Percentiles rank a stretch among this genome's conserved stretches.
These are phyloP conservation scores for Arthrinium puccinioides DNA, from an alignment of 2,329 filamentous ascomycete genomes.

Conservation along the genomic window DNA sequence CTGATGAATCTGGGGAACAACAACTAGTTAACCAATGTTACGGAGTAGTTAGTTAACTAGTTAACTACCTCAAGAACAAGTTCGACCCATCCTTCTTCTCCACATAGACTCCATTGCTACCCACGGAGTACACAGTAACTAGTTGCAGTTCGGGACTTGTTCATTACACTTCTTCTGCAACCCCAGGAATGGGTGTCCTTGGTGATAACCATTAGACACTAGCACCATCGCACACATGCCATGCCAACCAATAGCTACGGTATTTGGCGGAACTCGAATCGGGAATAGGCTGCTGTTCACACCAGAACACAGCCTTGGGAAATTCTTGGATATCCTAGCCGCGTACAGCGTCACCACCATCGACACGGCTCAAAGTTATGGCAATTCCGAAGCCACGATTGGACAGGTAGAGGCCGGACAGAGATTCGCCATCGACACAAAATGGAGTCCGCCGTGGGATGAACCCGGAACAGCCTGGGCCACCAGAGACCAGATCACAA, in stretches of 20 bases:
- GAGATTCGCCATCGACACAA: conserved; percentile 17
- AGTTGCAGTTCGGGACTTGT: too few relatives aligned
- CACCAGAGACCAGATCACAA: conserved; percentile 9
- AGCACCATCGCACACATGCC: too few relatives aligned
- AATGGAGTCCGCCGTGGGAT: conserved; percentile 7
- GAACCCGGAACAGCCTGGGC: conserved; percentile 2
- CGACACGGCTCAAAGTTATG: conserved; percentile 15
- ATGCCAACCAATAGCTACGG: neutral
- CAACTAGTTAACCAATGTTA: too few relatives aligned
- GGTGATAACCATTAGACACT: too few relatives aligned
- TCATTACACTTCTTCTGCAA: too few relatives aligned
- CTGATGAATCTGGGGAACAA: too few relatives aligned
- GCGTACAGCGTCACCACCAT: conserved; percentile 9
- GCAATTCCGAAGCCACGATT: conserved; percentile 12
- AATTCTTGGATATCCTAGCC: neutral
- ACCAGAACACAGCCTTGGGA: neutral
- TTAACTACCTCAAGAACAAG: too few relatives aligned
- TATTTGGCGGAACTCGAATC: neutral
- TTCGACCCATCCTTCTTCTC: too few relatives aligned
- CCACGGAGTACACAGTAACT: too few relatives aligned
- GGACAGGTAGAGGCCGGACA: conserved; percentile 9
- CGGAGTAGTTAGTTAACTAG: too few relatives aligned
- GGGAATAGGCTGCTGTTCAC: neutral
- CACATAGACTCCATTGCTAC: too few relatives aligned
- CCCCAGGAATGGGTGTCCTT: too few relatives aligned